Conservation (phyloP, 2,329 filamentous ascomycete species). For the Colletotrichum sansevieriae region DNA sequence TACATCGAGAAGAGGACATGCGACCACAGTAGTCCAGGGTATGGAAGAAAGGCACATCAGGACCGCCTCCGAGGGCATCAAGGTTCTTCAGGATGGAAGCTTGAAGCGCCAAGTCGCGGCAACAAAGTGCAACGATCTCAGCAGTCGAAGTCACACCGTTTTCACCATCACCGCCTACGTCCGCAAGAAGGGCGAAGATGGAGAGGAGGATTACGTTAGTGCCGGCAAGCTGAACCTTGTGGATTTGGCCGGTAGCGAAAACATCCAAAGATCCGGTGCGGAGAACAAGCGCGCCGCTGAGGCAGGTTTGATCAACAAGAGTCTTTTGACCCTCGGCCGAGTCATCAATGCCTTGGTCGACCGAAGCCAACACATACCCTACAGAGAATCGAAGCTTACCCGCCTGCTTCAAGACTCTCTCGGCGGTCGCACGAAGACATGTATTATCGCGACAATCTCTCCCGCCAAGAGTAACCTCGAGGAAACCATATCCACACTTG, state of each 20-base stretch:
- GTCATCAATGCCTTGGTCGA: constrained; percentile 99
- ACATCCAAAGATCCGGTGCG: constrained; percentile 95
- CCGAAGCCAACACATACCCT: constrained; percentile 87
- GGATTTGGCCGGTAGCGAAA: constrained; percentile 96
- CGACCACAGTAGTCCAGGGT: constrained; percentile 90
- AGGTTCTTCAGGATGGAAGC: constrained; percentile 88
- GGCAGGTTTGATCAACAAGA: constrained; percentile 98
- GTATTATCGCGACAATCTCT: constrained; percentile 97
- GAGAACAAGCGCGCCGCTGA: constrained; percentile 98
- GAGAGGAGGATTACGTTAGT: constrained; percentile 90
- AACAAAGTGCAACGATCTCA: constrained; percentile 99
- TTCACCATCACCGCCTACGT: constrained; percentile 96
- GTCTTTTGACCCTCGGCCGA: constrained; percentile 90
- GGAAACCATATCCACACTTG: constrained; percentile 97
- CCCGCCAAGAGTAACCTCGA: constrained; percentile 95
- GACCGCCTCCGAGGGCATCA: constrained; percentile 86
- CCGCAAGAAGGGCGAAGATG: constrained; percentile 83
- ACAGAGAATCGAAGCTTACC: constrained; percentile 88
- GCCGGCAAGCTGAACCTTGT: constrained; percentile 96
- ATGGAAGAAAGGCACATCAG: constrained; percentile 98
- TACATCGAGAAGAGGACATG: constrained; percentile 85
- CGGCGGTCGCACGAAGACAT: constrained; percentile 95
- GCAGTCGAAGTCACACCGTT: constrained; percentile 95
- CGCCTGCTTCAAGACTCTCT: constrained; percentile 87
- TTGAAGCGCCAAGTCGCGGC: constrained; percentile 97